Evolutionary conservation across 2,329 filamentous ascomycete species (phyloP).

Genomic region (Ceratocystiopsis sp.): DNA sequence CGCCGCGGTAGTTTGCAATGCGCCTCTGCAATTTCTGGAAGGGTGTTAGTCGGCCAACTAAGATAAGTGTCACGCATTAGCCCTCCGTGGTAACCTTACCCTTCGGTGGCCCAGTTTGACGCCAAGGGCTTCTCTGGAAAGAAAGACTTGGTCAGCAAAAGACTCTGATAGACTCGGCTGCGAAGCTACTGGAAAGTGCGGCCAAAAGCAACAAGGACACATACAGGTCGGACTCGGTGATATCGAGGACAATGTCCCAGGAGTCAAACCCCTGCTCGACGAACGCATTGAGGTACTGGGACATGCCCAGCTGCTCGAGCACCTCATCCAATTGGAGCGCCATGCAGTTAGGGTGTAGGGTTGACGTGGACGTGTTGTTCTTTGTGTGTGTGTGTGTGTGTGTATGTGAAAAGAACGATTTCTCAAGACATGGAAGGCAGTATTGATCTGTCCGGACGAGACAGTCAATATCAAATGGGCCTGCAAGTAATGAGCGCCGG

Average conservation of each 20-base stretch:
- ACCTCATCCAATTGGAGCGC: constrained; percentile 45
- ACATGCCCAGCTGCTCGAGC: constrained; percentile 59
- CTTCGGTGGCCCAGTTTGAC: constrained; percentile 70
- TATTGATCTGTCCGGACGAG: too few species aligned
- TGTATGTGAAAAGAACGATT: too few species aligned
- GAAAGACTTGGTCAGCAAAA: background rate
- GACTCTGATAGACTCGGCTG: too few species aligned
- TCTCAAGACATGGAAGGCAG: too few species aligned
- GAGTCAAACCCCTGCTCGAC: constrained; percentile 68
- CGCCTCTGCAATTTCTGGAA: constrained; percentile 63
- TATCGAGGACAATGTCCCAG: constrained; percentile 70
- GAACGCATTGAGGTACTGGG: constrained; percentile 59
- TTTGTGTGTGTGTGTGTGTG: too few species aligned
- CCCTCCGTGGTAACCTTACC: constrained; percentile 21
- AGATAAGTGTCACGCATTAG: background rate
- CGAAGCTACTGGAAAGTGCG: too few species aligned
- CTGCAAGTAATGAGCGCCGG: too few species aligned
- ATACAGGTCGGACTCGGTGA: constrained; percentile 69
- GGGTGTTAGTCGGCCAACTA: background rate
- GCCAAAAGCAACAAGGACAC: constrained; percentile 14
- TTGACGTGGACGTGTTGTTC: background rate
- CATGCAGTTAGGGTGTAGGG: constrained; percentile 23
- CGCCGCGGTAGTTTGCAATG: constrained; percentile 56
- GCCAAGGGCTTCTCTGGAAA: constrained; percentile 46
- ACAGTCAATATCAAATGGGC: too few species aligned